Conservation (phyloP, 2,329 filamentous ascomycete genomes). For the Emmonsia crescens region DNA sequence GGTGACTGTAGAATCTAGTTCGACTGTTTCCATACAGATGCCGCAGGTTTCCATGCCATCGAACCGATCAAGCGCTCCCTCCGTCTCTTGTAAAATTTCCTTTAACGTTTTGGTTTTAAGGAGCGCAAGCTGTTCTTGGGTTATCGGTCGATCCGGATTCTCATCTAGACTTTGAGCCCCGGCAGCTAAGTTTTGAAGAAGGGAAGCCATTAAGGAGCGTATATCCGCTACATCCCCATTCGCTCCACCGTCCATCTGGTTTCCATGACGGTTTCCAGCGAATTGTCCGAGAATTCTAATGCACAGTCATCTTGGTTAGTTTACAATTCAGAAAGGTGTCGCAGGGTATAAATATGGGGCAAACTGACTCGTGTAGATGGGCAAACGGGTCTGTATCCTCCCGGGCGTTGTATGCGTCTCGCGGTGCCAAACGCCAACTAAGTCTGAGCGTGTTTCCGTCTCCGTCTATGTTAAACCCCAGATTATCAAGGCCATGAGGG, state of each 20-base stretch:
- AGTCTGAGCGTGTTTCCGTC: not conserved
- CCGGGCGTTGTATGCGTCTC: conserved; percentile 42
- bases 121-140: not conserved
- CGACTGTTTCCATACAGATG: conserved; percentile 85
- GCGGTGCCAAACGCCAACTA: conserved; percentile 34
- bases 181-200: conserved; percentile 48
- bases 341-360: not conserved
- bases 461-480: not conserved
- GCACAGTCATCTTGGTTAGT: not conserved
- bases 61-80: conserved; percentile 56
- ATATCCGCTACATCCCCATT: conserved; percentile 11
- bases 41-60: conserved; percentile 71
- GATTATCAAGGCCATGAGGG: not conserved
- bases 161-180: conserved; percentile 47
- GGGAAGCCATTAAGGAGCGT: conserved; percentile 16
- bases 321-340: not conserved
- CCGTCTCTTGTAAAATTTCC: conserved; percentile 55
- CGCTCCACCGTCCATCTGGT: not conserved
- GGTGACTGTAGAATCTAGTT: conserved; percentile 60
- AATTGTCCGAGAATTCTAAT: not conserved
- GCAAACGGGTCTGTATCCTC: conserved; percentile 36
- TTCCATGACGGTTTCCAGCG: not conserved
- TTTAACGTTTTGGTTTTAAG: conserved; percentile 68
- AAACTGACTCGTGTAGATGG: conserved; percentile 39
- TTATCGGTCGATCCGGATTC: not conserved